Conservation (phyloP, 129 eudicot genomes). For the Calendula officinalis region DNA sequence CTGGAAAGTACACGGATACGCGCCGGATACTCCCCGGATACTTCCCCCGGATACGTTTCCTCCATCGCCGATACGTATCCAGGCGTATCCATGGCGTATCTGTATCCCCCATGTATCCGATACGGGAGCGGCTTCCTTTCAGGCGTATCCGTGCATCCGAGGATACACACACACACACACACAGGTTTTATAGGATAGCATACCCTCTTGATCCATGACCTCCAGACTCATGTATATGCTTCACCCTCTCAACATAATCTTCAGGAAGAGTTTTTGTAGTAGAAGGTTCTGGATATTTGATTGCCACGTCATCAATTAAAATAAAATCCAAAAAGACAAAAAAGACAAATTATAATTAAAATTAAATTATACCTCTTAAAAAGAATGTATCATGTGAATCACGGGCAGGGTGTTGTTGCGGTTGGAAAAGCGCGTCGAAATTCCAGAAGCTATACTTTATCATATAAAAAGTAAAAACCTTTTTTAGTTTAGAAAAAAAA, state of each 20-base stretch:
- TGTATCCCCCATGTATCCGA: no score
- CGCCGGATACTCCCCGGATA: no score
- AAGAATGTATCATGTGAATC: slow-evolving; percentile 99
- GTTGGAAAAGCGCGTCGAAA: slow-evolving; percentile 97
- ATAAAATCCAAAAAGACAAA: slow-evolving; percentile 7
- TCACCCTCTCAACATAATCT: slow-evolving; percentile 90
- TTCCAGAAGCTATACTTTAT: slow-evolving; percentile 80
- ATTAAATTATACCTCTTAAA: slow-evolving; percentile 52
- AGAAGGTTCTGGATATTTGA: slow-evolving; percentile 65
- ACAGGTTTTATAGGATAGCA: slow-evolving; percentile 13
- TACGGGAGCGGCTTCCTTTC: no score
- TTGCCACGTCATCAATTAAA: slow-evolving; percentile 23
- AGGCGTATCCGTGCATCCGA: no score
- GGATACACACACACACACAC: no score
- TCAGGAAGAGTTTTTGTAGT: slow-evolving; percentile 84
- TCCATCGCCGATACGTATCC: no score
- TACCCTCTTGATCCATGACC: slow-evolving; percentile 96
- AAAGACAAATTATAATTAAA: background rate
- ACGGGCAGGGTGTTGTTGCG: slow-evolving; percentile 99
- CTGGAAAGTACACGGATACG: no score
- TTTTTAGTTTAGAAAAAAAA: background rate
- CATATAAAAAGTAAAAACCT: background rate
- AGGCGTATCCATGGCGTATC: no score
- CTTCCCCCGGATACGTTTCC: no score
- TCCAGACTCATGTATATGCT: slow-evolving; percentile 80